Evolutionary conservation across 2,329 filamentous ascomycete species (phyloP), one percentile per base, ranked within the genome.

Genomic region (Cryphonectria japonica): DNA sequence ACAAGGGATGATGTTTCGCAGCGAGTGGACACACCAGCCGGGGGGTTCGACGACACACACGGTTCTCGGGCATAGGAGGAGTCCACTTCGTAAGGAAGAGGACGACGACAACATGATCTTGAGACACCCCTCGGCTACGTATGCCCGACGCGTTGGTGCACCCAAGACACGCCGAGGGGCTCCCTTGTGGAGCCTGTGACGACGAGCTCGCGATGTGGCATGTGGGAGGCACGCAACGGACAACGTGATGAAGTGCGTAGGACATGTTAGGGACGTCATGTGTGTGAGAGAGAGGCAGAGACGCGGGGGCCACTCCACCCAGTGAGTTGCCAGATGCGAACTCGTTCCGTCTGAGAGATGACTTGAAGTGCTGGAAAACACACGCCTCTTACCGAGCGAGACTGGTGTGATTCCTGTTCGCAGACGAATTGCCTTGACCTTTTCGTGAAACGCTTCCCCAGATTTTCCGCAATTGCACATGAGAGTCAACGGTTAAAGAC

Each of bases 371-470:
- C 16, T 34, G 29, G 26, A 29, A 59, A 59, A 32, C 46, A 50
- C 46, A 50, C 26, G 26, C 19, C 14, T n/a, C 46, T 32, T 32
- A 59, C 52, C 52, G 34, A 54, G 52, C 50, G 50, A 54, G 52
- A 54, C 52, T 16, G 52, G 52, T 54, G 13, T 61, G 59, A 39
- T 61, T 8, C 34, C 26, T 26, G 52, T 26, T 29, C 29, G 29
- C 57, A 26, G 32, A 22, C 22, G 19, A 32, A 32, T 6, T 61
- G 59, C 59, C 37, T 39, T 11, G 19, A 19, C 34, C 2, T 2
- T 39, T n/a, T 5, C 34, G 32, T 61, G 59, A 61, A 37, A 61
- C 59, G 22, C 34, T 61, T 61, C 59, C 59, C 59, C 59, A 39
- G 59, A 14, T 39, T 61, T 61, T 39, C 59, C 1, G 26, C 59